phyloP scores from a whole-genome alignment of 768 basidiomycete genomes.

The Tulasnella sp. region DNA sequence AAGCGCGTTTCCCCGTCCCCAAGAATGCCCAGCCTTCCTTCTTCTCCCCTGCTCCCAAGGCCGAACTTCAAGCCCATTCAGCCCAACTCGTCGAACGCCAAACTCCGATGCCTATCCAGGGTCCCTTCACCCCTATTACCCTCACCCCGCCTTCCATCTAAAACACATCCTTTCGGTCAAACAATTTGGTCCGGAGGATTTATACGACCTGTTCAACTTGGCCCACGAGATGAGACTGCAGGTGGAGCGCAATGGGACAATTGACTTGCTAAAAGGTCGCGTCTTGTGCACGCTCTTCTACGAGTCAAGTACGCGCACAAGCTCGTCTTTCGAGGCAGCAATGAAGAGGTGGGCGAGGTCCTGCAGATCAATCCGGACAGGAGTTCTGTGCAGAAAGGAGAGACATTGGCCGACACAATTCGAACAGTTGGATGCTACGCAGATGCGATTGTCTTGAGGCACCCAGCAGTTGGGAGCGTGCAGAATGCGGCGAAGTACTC shows the following conservation, averaged over 20 bases:
- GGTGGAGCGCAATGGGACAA: conserved; percentile 85
- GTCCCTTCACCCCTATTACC: conserved; percentile 53
- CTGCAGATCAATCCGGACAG: conserved; percentile 78
- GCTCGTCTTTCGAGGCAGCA: conserved; percentile 94
- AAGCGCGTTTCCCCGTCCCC: conserved; percentile 3
- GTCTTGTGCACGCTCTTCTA: conserved; percentile 93
- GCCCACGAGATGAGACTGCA: conserved; percentile 97
- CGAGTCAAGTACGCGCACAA: conserved; percentile 95
- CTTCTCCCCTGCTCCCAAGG: not conserved
- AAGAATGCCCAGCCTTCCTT: conserved; percentile 27
- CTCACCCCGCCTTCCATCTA: conserved; percentile 88
- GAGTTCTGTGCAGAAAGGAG: conserved; percentile 92
- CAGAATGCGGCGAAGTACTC: conserved; percentile 96
- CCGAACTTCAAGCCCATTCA: not conserved
- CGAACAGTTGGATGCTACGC: conserved; percentile 94
- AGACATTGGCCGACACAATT: conserved; percentile 89
- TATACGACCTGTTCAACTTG: conserved; percentile 91
- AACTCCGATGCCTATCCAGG: conserved; percentile 33
- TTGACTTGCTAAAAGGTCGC: conserved; percentile 89
- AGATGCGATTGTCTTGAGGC: conserved; percentile 92
- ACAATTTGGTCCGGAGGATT: conserved; percentile 85
- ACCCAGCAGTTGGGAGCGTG: conserved; percentile 92
- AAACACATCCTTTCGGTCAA: conserved; percentile 94
- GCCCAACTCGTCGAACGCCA: not conserved
- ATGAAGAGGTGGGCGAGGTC: conserved; percentile 99